Conservation (phyloP, 208 protist species). For the Crithidia bombi region DNA sequence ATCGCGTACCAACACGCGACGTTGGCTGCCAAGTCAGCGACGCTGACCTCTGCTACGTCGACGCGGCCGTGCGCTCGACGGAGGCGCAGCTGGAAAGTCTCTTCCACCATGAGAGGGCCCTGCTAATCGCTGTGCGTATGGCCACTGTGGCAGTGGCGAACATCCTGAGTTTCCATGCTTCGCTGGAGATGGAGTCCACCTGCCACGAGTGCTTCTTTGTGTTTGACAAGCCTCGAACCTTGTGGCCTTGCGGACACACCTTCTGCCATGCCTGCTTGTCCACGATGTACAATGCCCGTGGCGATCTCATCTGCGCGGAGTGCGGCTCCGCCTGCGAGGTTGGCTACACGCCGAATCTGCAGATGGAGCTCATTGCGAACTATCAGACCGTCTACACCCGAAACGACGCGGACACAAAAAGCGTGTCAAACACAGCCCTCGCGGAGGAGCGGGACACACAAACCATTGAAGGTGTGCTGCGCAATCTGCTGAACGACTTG, state of each 20-base stretch:
- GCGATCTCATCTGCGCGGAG: conserved; percentile 86
- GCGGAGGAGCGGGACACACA: conserved; percentile 24
- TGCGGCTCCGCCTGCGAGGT: conserved; percentile 82
- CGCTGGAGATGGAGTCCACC: conserved; percentile 87
- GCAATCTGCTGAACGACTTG: conserved; percentile 65
- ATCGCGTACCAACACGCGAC: conserved; percentile 33
- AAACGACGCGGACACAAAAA: conserved; percentile 12
- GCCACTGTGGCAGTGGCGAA: conserved; percentile 73
- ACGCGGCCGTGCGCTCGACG: conserved; percentile 51
- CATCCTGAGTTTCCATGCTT: conserved; percentile 84
- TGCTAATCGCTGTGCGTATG: conserved; percentile 63
- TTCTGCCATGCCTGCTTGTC: conserved; percentile 82
- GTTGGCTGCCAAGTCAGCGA: conserved; percentile 74
- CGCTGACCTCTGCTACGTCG: conserved; percentile 76
- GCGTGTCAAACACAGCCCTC: conserved; percentile 3
- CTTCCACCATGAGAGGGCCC: conserved; percentile 65
- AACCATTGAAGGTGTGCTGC: conserved; percentile 71
- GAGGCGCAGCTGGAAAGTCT: conserved; percentile 77
- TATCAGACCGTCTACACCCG: conserved; percentile 68
- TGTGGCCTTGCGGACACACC: conserved; percentile 91
- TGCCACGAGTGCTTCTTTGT: conserved; percentile 89
- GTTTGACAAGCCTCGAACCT: conserved; percentile 78
- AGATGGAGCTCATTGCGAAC: conserved; percentile 75
- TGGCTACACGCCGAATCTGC: conserved; percentile 86
- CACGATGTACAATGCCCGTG: conserved; percentile 75